Evolutionary conservation across 192 early-diverging fungal species (phyloP), one percentile per base, ranked within the genome.

Genomic region (Gamsiella multidivaricata): DNA sequence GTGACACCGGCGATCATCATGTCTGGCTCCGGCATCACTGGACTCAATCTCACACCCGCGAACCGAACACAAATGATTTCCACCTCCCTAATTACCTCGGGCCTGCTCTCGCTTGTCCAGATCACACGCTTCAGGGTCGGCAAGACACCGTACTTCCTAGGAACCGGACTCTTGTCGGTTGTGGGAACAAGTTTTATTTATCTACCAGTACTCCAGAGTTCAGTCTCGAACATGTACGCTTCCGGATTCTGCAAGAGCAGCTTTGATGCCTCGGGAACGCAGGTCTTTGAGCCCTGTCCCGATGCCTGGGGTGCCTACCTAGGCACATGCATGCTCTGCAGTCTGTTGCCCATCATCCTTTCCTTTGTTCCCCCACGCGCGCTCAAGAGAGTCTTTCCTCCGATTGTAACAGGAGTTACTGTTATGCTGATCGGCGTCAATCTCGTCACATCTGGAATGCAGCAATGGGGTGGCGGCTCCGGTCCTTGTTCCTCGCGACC

Each of bases 141-240:
- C 20, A 61, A 56, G 12, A 51, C 65, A 7, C 60, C 32, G 10
- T 83, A 71, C 52, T 81, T 81, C 18, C 58, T 86, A 14, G 82
- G 85, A 31, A 83, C 85, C 25, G 85, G 86, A 25, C 56, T 87
- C 26, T 49, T 87, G 0, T 83, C 81, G 3, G 86, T 87, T 10
- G 82, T 87, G 23, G 86, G 86, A 4, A 87, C 86, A 22, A 61
- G 67, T 5, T 87, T 87, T n/a, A 82, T 86, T 46, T 82, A 70
- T 33, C 59, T 87, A 22, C 85, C 85, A 10, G 71, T 87, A 17
- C 84, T 86, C 32, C 70, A 87, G 28, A 65, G 81, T 18, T 84
- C 81, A 0, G 79, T 87, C 56, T 28, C 65, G 34, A 72, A 66
- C 69, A 85, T 81, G 82, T 83, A 85, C 33, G 43, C 46, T 14